Base-by-base conservation (phyloP, 306 rosid genomes). In the Prunus kanzakura region DNA sequence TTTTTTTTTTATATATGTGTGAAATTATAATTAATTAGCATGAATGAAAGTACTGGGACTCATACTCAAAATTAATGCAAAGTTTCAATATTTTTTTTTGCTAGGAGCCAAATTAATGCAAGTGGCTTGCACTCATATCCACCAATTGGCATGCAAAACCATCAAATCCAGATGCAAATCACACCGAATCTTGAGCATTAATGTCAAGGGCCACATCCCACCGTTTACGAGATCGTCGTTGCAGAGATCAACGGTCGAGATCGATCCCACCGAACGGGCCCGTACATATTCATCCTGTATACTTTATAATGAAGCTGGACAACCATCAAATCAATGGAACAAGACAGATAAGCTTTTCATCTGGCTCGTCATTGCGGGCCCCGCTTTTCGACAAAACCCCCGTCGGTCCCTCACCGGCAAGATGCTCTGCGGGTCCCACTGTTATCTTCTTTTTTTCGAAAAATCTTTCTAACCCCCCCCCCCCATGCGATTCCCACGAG, bases 401-500 rank as follows among this genome's bases (percentile, higher is more conserved):
- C 19, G 2, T 6, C 29, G 29, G 15, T 56, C 29, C 62, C 14
- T 1, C 1, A 3, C 0, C 23, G 43, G 43, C 43, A 6, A 38
- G 43, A 6, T 9, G 9, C 9, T 38, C 9, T 38, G 8, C 43
- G 9, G 90, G 81, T 45, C 80, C 84, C 78, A 0, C 66, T 14
- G 15, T 49, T 13, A 60, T 61, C 81, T 77, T 71, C 52, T 73
- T 23, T 18, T 63, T 73, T 41, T 22, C 56, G 46, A 15, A 41
- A 64, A 30, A 52, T 68, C 68, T 74, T 10, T 66, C 13, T 14
- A 4, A 22, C 23, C 38, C 19, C 6, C 52, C 84, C 78, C 19
- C 6, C 52, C 84, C 78, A 70, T 77, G 77, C 84, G 73, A 71
- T 67, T 65, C 69, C 79, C 86, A 82, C 76, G 77, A 76, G 79